A percentile compares a stretch with the other conserved stretches of the same genome.
These are phyloP conservation scores for Septoria linicola DNA, from an alignment of 2,329 filamentous ascomycete species.

Conservation along the genomic window DNA sequence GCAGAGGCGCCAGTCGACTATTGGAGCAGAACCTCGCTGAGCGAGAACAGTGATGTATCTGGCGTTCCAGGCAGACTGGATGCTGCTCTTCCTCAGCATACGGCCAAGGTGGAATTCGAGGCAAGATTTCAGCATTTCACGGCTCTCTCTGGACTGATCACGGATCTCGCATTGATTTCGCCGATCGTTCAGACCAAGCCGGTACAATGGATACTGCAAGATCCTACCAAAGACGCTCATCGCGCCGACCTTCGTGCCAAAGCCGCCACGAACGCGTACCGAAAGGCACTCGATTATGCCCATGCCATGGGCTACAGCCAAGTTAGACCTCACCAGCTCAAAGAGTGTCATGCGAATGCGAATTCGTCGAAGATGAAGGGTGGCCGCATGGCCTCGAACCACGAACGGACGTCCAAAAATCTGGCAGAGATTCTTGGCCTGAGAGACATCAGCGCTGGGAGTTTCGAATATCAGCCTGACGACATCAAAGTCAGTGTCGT, in stretches of 20 bases:
- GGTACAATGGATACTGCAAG: constrained; percentile 14
- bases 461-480: constrained; percentile 16
- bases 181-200: constrained; percentile 8
- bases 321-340: constrained; percentile 3
- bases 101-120: constrained; percentile 11
- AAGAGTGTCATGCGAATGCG: constrained; percentile 4
- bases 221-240: constrained; percentile 14
- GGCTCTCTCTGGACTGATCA: too few relatives aligned
- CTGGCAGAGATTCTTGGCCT: constrained; percentile 8
- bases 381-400: not conserved
- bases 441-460: constrained; percentile 9
- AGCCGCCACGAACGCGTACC: constrained; percentile 13
- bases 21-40: constrained; percentile 19
- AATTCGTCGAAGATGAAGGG: constrained; percentile 6
- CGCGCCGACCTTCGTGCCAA: constrained; percentile 7
- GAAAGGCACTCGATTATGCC: constrained; percentile 19
- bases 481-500: constrained; percentile 9
- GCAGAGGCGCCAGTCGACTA: constrained; percentile 7
- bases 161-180: too few relatives aligned
- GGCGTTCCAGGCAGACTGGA: not conserved
- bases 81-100: not conserved
- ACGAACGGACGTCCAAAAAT: constrained; percentile 9
- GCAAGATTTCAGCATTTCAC: constrained; percentile 13
- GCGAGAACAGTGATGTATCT: constrained; percentile 6
- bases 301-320: constrained; percentile 11